Percentiles rank a stretch among this genome's conserved stretches.
Conservation (phyloP, 257 asterid genomes). For the Anisodus acutangulus region DNA sequence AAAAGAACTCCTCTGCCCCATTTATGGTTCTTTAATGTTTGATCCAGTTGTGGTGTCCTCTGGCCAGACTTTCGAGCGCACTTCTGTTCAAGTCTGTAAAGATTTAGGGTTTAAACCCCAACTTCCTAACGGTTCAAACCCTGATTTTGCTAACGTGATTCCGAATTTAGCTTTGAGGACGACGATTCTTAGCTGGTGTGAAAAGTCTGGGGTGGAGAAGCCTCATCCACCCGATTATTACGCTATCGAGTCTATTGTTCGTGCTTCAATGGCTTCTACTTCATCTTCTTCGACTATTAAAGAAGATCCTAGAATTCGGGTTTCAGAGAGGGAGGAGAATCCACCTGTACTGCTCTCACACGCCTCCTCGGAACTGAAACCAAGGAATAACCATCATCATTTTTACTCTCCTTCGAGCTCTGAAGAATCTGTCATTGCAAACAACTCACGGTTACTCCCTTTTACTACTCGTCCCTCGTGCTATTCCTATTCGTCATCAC, state of each 20-base stretch:
- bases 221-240: conserved; percentile 62
- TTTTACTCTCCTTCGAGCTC: conserved; percentile 64
- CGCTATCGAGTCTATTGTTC: conserved; percentile 51
- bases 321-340: conserved; percentile 62
- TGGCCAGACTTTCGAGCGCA: conserved; percentile 86
- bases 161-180: conserved; percentile 75
- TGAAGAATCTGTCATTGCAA: conserved; percentile 88
- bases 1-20: conserved; percentile 75
- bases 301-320: conserved; percentile 34
- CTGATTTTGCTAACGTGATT: conserved; percentile 68
- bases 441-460: conserved; percentile 63
- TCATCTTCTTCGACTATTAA: conserved; percentile 26
- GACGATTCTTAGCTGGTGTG: conserved; percentile 74
- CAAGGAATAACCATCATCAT: conserved; percentile 37
- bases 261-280: conserved; percentile 38
- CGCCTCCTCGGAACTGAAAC: conserved; percentile 59
- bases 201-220: conserved; percentile 46
- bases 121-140: conserved; percentile 61
- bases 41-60: conserved; percentile 86
- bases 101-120: conserved; percentile 60
- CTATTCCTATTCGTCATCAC: conserved; percentile 69
- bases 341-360: conserved; percentile 55
- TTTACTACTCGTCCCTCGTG: conserved; percentile 74
- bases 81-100: conserved; percentile 58
- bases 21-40: conserved; percentile 66